Conservation (phyloP, 345 rosid genomes). For the Populus davidiana region DNA sequence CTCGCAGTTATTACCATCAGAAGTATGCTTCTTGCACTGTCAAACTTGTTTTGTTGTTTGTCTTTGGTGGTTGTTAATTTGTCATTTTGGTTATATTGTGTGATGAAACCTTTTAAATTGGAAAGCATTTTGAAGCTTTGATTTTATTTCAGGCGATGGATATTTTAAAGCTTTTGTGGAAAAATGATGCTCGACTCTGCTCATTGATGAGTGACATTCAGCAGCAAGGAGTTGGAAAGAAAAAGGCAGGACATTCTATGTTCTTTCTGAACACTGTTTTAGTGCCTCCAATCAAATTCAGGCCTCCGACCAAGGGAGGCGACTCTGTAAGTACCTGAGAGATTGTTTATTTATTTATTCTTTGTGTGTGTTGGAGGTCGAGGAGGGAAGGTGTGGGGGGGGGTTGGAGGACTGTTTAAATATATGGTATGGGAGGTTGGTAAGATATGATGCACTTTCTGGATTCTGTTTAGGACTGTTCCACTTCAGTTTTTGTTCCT, state of each 20-base stretch:
- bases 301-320: constrained; percentile 81
- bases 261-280: constrained; percentile 77
- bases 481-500: not conserved
- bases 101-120: not conserved
- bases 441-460: not conserved
- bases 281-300: constrained; percentile 86
- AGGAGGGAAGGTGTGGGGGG: no score
- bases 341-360: not conserved
- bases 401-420: not conserved
- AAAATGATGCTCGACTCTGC: constrained; percentile 74
- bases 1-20: constrained; percentile 63
- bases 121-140: not conserved
- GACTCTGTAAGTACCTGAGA: constrained; percentile 65
- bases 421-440: no score
- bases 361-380: no score
- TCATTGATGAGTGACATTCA: constrained; percentile 72
- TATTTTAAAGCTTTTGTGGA: constrained; percentile 63
- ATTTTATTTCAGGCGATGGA: constrained; percentile 52
- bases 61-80: constrained; percentile 2
- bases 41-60: not conserved
- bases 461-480: not conserved
- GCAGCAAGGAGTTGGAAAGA: constrained; percentile 44
- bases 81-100: not conserved
- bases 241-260: constrained; percentile 51
- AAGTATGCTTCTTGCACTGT: constrained; percentile 44